Conservation (phyloP, 306 rosid species). For the Gillenia trifoliata region DNA sequence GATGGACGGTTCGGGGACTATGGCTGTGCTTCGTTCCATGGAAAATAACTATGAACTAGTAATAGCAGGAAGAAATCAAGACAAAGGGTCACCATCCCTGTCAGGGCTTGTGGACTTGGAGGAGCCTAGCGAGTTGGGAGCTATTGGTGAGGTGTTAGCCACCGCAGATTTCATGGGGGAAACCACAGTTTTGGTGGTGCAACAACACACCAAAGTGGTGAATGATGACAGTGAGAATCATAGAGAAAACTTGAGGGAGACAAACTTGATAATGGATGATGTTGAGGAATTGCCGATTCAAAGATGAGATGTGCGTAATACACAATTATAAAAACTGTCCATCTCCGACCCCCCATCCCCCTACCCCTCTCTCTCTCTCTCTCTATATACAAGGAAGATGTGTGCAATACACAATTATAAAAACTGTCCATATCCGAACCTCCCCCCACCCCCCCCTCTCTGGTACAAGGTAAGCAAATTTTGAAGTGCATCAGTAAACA, state of each 20-base stretch:
- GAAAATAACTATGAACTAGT: conserved; percentile 22
- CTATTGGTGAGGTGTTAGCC: conserved; percentile 26
- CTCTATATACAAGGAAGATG: too few relatives aligned
- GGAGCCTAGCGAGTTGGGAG: conserved; percentile 21
- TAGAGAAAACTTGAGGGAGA: not conserved
- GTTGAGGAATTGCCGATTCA: conserved; percentile 2
- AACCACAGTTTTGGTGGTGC: conserved; percentile 26
- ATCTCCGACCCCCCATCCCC: not conserved
- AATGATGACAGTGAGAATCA: not conserved
- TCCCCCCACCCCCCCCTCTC: not conserved
- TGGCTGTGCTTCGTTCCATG: conserved; percentile 22
- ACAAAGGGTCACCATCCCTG: not conserved
- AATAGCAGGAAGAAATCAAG: conserved; percentile 33
- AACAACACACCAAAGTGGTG: conserved; percentile 20
- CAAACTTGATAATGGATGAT: not conserved
- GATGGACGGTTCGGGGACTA: conserved; percentile 26
- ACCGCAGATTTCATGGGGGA: conserved; percentile 21
- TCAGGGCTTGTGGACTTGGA: conserved; percentile 21
- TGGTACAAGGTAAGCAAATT: not conserved
- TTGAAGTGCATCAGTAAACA: not conserved
- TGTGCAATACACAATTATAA: not conserved
- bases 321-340: not conserved
- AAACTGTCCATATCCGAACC: too few relatives aligned
- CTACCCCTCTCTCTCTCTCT: not conserved
- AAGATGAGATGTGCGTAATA: not conserved